Percentiles rank a stretch among this genome's conserved stretches.
phyloP scores from a whole-genome alignment of 345 rosid genomes.

The Erucastrum elatum region DNA sequence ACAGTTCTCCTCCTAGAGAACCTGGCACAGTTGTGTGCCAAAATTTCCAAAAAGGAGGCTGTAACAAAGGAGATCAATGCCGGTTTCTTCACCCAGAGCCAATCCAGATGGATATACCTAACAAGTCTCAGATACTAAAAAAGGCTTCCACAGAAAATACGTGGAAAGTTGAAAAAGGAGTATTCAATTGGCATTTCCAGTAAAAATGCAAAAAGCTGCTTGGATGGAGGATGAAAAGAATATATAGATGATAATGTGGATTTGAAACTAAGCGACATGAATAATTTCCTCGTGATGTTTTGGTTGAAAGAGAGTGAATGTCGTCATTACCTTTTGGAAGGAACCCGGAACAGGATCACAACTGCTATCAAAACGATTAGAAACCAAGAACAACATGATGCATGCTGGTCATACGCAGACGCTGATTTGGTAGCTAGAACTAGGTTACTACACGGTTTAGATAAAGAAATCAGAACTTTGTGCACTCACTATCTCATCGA shows the following conservation, averaged over 20 bases:
- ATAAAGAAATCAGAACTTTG: too few species aligned
- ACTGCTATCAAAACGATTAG: neutral
- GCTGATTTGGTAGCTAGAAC: too few species aligned
- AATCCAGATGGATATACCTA: too few species aligned
- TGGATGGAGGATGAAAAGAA: neutral
- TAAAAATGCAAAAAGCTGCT: neutral
- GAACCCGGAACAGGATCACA: neutral
- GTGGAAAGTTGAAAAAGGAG: neutral
- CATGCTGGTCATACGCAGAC: neutral
- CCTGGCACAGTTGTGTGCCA: too few species aligned
- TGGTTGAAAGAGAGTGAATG: neutral
- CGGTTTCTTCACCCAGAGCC: too few species aligned
- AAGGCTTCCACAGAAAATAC: too few species aligned
- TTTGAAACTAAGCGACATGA: neutral
- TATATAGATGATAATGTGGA: neutral
- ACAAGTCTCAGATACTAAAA: too few species aligned
- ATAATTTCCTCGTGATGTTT: neutral
- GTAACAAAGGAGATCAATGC: too few species aligned
- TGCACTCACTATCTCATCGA: too few species aligned
- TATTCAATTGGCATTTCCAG: neutral
- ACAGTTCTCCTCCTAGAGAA: too few species aligned
- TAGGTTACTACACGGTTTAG: too few species aligned
- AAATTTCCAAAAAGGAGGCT: too few species aligned
- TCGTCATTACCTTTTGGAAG: neutral
- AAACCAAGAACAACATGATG: neutral